Evolutionary conservation across 306 rosid genomes (phyloP).

Genomic region (Glycine tomentella): DNA sequence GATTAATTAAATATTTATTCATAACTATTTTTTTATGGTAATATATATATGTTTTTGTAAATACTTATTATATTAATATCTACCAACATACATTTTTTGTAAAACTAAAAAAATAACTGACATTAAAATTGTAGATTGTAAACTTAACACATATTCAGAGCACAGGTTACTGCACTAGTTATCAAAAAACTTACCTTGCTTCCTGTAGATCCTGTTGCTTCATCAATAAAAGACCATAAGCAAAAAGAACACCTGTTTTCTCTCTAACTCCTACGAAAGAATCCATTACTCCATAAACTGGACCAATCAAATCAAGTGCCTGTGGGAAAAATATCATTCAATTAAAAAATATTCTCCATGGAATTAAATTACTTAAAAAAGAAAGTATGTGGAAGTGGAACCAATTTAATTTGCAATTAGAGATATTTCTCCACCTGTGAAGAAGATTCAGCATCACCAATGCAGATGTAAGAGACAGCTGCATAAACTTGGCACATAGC

Average conservation of each 20-base stretch:
- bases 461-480: constrained; percentile 92
- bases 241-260: constrained; percentile 92
- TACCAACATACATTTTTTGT: background rate
- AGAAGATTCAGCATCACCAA: constrained; percentile 96
- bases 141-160: too few species aligned
- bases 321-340: constrained; percentile 56
- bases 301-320: constrained; percentile 96
- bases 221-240: constrained; percentile 91
- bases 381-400: constrained; percentile 17
- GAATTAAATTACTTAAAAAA: constrained; percentile 11
- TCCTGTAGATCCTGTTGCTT: constrained; percentile 96
- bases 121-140: background rate
- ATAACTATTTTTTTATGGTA: background rate
- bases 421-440: constrained; percentile 66
- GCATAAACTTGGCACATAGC: constrained; percentile 92
- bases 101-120: background rate
- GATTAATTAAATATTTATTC: background rate
- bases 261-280: constrained; percentile 98
- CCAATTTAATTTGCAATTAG: constrained; percentile 31
- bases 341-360: constrained; percentile 33
- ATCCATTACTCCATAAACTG: constrained; percentile 89
- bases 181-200: constrained; percentile 86
- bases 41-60: background rate
- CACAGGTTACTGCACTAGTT: too few species aligned
- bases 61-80: background rate